These are phyloP conservation scores for Vanilla planifolia DNA, from an alignment of 106 monocot species.

Conservation along the genomic window DNA sequence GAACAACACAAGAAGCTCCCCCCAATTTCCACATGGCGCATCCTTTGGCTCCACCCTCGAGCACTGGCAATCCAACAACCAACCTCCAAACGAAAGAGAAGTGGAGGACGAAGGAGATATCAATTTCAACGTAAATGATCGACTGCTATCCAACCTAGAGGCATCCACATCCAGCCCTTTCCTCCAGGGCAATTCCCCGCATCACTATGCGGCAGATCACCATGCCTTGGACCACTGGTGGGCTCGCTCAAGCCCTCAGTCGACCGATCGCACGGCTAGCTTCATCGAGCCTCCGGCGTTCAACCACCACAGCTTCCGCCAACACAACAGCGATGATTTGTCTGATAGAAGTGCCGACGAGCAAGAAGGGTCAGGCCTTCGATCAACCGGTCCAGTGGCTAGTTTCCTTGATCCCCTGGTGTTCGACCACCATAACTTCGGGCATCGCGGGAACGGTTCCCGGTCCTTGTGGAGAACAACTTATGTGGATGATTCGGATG, in stretches of 20 bases:
- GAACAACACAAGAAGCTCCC: not conserved
- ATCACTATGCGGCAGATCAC: constrained; percentile 7
- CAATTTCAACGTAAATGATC: constrained; percentile 16
- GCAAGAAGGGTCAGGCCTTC: constrained; percentile 9
- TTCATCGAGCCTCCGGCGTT: constrained; percentile 54
- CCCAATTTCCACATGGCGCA: not conserved
- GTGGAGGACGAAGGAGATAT: constrained; percentile 22
- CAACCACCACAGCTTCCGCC: constrained; percentile 10
- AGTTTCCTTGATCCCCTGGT: constrained; percentile 59
- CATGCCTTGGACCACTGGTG: constrained; percentile 43
- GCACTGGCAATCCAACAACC: constrained; percentile 1
- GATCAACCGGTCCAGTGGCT: constrained; percentile 5
- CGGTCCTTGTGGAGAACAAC: constrained; percentile 20
- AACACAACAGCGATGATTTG: constrained; percentile 26
- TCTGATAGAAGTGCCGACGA: constrained; percentile 22
- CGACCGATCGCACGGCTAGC: constrained; percentile 21
- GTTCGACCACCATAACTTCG: too few relatives aligned
- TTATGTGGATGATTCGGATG: constrained; percentile 35
- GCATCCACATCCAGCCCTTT: constrained; percentile 58
- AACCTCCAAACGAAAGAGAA: constrained; percentile 6
- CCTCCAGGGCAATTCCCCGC: constrained; percentile 15
- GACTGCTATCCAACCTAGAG: constrained; percentile 33
- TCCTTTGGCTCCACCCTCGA: not conserved
- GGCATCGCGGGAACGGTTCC: constrained; percentile 3
- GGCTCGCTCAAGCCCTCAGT: constrained; percentile 14